phyloP scores from a whole-genome alignment of 805 yeast genomes.

The Nakazawaea ernobii region DNA sequence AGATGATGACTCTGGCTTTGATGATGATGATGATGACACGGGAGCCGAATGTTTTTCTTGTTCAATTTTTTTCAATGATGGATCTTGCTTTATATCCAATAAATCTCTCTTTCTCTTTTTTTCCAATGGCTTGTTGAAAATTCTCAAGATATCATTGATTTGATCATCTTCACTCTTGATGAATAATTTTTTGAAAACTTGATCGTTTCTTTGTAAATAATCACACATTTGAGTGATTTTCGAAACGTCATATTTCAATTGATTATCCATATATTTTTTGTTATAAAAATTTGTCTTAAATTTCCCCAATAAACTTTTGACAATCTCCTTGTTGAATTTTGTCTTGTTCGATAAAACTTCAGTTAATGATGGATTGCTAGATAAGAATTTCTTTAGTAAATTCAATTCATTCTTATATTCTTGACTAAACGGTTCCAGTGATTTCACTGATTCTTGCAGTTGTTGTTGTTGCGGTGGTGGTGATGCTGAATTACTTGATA shows the following conservation, averaged over 20 bases:
- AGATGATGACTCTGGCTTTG: not conserved
- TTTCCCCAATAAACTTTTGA: slow-evolving; percentile 2
- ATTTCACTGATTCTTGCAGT: no score
- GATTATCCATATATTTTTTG: not conserved
- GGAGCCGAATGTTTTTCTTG: not conserved
- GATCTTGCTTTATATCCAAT: not conserved
- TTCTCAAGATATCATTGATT: not conserved
- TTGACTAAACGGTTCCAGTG: not conserved
- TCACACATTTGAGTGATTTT: slow-evolving; percentile 10
- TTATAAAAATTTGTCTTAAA: slow-evolving; percentile 2
- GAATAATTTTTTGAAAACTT: not conserved
- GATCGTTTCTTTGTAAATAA: not conserved
- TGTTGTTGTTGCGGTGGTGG: no score
- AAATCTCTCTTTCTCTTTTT: not conserved
- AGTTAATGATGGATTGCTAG: not conserved
- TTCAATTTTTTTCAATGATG: not conserved
- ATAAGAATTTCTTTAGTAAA: not conserved
- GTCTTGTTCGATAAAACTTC: not conserved
- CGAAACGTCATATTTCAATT: not conserved
- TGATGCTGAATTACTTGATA: not conserved
- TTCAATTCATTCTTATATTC: slow-evolving; percentile 5
- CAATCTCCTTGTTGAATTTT: not conserved
- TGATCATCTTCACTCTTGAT: not conserved
- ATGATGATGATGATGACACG: no score
- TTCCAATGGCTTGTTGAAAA: slow-evolving; percentile 5